A percentile compares a stretch with the other conserved stretches of the same genome.
phyloP scores from a whole-genome alignment of 2,329 filamentous ascomycete genomes.

The Botrytis medusae region DNA sequence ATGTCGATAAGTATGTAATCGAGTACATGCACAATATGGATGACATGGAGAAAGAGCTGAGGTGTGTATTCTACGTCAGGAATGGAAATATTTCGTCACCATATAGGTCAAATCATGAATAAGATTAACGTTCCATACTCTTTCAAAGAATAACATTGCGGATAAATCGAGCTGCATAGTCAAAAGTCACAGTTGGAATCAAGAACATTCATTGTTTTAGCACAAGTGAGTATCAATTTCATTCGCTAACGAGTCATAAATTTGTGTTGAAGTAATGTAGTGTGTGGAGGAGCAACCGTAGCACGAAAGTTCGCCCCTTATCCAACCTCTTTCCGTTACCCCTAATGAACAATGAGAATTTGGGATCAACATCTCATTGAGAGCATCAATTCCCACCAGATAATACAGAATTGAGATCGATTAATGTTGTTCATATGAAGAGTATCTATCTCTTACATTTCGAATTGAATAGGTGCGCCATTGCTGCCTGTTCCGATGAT shows the following conservation, averaged over 20 bases:
- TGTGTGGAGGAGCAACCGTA: not conserved
- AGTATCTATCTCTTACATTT: not conserved
- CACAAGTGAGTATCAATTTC: not conserved
- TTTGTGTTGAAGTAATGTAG: not conserved
- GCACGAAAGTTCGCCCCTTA: not conserved
- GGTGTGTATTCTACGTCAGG: not conserved
- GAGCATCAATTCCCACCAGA: not conserved
- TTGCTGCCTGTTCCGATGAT: not conserved
- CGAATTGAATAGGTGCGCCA: not conserved
- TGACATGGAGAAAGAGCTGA: not conserved
- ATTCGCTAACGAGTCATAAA: not conserved
- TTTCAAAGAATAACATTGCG: not conserved
- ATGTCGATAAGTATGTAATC: not conserved
- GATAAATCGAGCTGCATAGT: not conserved
- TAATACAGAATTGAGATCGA: too few relatives aligned
- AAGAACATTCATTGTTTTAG: not conserved
- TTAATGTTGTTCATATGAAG: not conserved
- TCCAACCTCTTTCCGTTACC: not conserved
- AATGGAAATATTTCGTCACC: not conserved
- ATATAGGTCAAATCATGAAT: not conserved
- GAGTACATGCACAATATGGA: not conserved
- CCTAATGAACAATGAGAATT: constrained; percentile 1
- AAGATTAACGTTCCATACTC: not conserved
- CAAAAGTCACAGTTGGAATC: not conserved
- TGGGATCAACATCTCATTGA: not conserved